Percentiles rank a stretch among this genome's conserved stretches.
These are phyloP conservation scores for Nematodospora valgi DNA, from an alignment of 805 yeast genomes.

Conservation along the genomic window DNA sequence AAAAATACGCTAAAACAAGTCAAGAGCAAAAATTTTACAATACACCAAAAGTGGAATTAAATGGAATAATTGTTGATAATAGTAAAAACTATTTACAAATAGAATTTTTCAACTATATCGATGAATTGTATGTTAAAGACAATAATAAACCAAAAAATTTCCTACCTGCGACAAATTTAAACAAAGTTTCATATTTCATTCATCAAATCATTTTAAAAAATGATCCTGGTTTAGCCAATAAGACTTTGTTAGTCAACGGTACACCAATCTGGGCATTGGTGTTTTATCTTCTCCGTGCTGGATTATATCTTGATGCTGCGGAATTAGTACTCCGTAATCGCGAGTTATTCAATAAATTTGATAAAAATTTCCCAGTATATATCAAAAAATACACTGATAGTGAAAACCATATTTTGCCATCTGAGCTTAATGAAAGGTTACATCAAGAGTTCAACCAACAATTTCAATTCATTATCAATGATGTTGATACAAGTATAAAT, in stretches of 20 bases:
- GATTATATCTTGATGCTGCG: constrained; percentile 74
- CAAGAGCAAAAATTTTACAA: constrained; percentile 33
- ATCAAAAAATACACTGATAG: constrained; percentile 61
- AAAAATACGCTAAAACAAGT: constrained; percentile 29
- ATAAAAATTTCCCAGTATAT: constrained; percentile 77
- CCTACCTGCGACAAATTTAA: constrained; percentile 61
- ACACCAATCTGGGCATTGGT: constrained; percentile 93
- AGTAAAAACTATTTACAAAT: constrained; percentile 63
- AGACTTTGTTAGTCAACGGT: constrained; percentile 59
- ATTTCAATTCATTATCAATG: constrained; percentile 58
- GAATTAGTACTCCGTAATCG: constrained; percentile 61
- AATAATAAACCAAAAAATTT: constrained; percentile 24
- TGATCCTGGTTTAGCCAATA: constrained; percentile 23
- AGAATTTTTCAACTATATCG: constrained; percentile 76
- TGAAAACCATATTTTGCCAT: constrained; percentile 55
- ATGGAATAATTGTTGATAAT: constrained; percentile 47
- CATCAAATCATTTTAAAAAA: constrained; percentile 33
- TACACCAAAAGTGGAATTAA: constrained; percentile 26
- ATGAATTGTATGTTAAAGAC: constrained; percentile 62
- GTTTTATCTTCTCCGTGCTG: constrained; percentile 81
- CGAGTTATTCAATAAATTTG: constrained; percentile 77
- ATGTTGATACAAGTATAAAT: constrained; percentile 21
- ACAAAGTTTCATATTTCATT: constrained; percentile 64
- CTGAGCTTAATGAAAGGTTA: constrained; percentile 65
- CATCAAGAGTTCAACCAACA: constrained; percentile 81